phyloP scores from a whole-genome alignment of 2,329 filamentous ascomycete genomes.

The Periconia digitata region DNA sequence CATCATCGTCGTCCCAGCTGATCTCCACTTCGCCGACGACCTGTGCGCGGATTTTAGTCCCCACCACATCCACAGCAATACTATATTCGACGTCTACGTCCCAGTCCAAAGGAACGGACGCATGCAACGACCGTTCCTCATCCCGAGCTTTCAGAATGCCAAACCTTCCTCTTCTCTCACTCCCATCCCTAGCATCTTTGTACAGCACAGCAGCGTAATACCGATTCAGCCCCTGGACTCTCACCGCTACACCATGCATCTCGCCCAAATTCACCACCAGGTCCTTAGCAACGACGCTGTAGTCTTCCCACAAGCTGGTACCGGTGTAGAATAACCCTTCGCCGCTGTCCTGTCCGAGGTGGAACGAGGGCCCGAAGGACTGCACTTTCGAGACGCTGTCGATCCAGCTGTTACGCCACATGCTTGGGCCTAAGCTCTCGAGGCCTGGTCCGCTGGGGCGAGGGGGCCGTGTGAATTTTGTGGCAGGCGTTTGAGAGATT shows the following conservation, averaged over 20 bases:
- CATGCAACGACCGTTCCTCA: conserved; percentile 3
- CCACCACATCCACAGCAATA: not conserved
- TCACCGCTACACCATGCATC: conserved; percentile 3
- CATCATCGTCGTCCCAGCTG: not conserved
- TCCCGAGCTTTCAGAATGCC: conserved; percentile 9
- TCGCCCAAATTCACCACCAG: conserved; percentile 28
- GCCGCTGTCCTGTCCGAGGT: conserved; percentile 29
- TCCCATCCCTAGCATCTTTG: not conserved
- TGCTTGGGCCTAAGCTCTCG: conserved; percentile 3
- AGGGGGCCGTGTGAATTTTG: conserved; percentile 1
- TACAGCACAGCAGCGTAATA: conserved; percentile 5
- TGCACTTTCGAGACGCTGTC: conserved; percentile 18
- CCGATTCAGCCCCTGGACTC: conserved; percentile 3
- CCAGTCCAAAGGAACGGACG: conserved; percentile 4
- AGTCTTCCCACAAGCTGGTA: conserved; percentile 38
- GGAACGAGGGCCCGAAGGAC: conserved; percentile 18
- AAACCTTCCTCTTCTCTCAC: not conserved
- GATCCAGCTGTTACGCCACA: conserved; percentile 35
- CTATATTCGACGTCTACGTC: conserved; percentile 1
- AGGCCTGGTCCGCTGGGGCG: not conserved
- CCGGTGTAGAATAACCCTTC: conserved; percentile 37
- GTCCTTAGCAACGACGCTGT: conserved; percentile 16
- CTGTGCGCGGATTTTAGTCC: not conserved
- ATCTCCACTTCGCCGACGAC: conserved; percentile 1
- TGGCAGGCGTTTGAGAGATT: not conserved